Conservation (phyloP, 140 eudicot genomes). For the Cichorium intybus region DNA sequence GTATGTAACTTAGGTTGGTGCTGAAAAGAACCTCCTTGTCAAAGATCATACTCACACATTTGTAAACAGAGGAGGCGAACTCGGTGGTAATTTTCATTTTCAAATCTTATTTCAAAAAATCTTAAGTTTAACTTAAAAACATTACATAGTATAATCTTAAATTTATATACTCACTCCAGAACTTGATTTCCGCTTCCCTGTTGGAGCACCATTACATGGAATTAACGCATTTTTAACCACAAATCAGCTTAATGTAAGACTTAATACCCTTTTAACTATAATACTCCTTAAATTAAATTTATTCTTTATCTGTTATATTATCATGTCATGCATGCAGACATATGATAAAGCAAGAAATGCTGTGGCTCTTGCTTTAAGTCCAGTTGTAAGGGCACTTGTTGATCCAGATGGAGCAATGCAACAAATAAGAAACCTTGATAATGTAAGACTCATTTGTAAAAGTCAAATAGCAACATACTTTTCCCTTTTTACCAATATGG, state of each 20-base stretch:
- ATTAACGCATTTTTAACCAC: conserved; percentile 83
- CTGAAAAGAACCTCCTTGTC: conserved; percentile 90
- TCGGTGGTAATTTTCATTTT: conserved; percentile 82
- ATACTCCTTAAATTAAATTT: neutral
- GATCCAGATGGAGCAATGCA: conserved; percentile 97
- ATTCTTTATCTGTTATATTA: neutral
- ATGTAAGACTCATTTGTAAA: conserved; percentile 37
- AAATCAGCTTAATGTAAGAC: conserved; percentile 87
- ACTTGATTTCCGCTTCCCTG: conserved; percentile 91
- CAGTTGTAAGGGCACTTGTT: conserved; percentile 93
- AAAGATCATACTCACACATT: conserved; percentile 99
- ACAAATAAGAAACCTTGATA: conserved; percentile 75
- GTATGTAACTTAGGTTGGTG: conserved; percentile 67
- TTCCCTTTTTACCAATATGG: too few species aligned
- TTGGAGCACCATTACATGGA: conserved; percentile 98
- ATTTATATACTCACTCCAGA: conserved; percentile 45
- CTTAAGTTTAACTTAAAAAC: neutral
- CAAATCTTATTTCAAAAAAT: conserved; percentile 5
- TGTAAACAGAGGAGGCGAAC: conserved; percentile 90
- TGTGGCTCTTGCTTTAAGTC: conserved; percentile 94
- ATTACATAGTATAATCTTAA: neutral
- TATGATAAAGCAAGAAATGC: conserved; percentile 99
- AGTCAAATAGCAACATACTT: neutral
- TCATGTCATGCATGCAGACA: conserved; percentile 49
- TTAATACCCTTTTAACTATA: neutral